Percentiles rank a stretch among this genome's conserved stretches.
These are phyloP conservation scores for Sapria himalayana DNA, from an alignment of 345 rosid species.

Conservation along the genomic window DNA sequence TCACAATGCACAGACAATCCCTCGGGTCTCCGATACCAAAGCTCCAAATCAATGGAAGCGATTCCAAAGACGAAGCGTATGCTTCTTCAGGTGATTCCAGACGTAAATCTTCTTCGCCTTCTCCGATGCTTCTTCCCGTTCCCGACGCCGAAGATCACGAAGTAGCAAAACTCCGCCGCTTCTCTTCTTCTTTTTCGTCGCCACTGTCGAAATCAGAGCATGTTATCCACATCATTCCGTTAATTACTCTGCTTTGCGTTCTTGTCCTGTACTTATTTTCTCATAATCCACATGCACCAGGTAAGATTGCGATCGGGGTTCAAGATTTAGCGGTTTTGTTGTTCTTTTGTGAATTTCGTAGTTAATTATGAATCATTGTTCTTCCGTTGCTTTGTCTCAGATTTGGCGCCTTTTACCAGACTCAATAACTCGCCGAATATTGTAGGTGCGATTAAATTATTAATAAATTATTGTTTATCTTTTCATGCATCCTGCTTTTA, in stretches of 20 bases:
- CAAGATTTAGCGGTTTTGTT: background rate
- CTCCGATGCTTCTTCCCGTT: too few relatives aligned
- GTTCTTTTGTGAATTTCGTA: background rate
- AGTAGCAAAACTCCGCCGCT: constrained; percentile 30
- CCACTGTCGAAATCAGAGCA: constrained; percentile 29
- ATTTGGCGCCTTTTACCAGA: constrained; percentile 60
- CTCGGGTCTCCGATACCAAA: constrained; percentile 62
- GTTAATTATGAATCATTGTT: constrained; percentile 1
- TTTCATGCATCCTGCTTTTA: too few relatives aligned
- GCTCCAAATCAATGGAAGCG: constrained; percentile 40
- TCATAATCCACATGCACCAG: constrained; percentile 55
- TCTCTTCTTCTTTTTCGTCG: constrained; percentile 12
- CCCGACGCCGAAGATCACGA: constrained; percentile 33
- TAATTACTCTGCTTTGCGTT: constrained; percentile 62
- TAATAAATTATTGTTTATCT: too few relatives aligned
- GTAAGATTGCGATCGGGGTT: constrained; percentile 13
- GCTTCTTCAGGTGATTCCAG: constrained; percentile 7
- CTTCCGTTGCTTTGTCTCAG: constrained; percentile 16
- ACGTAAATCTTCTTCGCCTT: constrained; percentile 11
- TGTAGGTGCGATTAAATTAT: constrained; percentile 50
- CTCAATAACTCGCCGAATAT: constrained; percentile 24
- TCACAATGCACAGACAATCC: constrained; percentile 76
- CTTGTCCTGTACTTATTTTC: constrained; percentile 70
- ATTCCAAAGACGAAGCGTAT: constrained; percentile 15
- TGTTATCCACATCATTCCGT: constrained; percentile 67